phyloP scores from a whole-genome alignment of 345 rosid genomes.

The Salix brachista region DNA sequence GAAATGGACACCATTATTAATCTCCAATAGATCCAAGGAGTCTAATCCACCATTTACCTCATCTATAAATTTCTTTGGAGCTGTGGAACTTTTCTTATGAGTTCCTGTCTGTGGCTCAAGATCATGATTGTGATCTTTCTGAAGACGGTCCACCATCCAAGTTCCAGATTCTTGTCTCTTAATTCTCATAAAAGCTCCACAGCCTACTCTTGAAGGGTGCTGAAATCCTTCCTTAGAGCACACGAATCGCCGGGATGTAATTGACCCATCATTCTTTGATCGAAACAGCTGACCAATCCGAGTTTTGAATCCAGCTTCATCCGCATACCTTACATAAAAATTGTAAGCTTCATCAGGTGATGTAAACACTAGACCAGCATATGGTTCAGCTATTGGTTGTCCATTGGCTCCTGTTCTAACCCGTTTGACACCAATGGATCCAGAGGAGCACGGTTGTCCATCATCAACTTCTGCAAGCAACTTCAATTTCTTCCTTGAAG shows the following conservation, averaged over 20 bases:
- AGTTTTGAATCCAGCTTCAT: slow-evolving; percentile 65
- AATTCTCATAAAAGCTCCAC: slow-evolving; percentile 92
- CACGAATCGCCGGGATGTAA: slow-evolving; percentile 84
- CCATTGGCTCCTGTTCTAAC: slow-evolving; percentile 46
- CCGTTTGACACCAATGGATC: slow-evolving; percentile 51
- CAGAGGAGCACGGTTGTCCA: slow-evolving; percentile 43
- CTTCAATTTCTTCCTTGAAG: slow-evolving; percentile 49
- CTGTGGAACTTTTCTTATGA: slow-evolving; percentile 27
- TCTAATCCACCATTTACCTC: slow-evolving; percentile 48
- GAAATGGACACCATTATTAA: slow-evolving; percentile 27
- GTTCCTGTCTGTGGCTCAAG: slow-evolving; percentile 37
- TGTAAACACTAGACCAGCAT: slow-evolving; percentile 62
- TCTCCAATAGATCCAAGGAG: slow-evolving; percentile 38
- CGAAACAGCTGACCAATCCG: slow-evolving; percentile 91
- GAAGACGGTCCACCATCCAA: slow-evolving; percentile 82
- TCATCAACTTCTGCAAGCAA: slow-evolving; percentile 40
- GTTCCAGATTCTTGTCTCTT: slow-evolving; percentile 73
- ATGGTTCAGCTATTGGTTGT: slow-evolving; percentile 45
- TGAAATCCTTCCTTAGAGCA: slow-evolving; percentile 96
- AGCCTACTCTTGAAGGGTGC: slow-evolving; percentile 90
- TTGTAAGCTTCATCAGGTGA: slow-evolving; percentile 77
- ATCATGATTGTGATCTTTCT: slow-evolving; percentile 78
- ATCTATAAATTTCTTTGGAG: slow-evolving; percentile 56
- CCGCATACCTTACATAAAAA: slow-evolving; percentile 65
- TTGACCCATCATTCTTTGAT: slow-evolving; percentile 70